phyloP scores from a whole-genome alignment of 2,329 filamentous ascomycete species.

The Dothiorella sarmentorum region DNA sequence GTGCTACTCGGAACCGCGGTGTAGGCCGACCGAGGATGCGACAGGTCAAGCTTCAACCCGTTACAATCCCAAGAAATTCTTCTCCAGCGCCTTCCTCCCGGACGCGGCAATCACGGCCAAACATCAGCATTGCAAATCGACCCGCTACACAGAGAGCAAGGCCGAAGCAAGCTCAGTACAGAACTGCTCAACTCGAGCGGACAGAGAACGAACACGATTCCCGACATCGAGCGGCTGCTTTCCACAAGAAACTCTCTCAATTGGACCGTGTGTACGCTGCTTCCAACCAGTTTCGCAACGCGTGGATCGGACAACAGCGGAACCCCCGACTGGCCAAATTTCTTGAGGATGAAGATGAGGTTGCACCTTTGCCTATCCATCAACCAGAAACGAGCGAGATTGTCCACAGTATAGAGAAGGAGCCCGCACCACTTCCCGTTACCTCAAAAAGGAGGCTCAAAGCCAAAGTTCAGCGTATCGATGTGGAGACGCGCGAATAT shows the following conservation, averaged over 20 bases:
- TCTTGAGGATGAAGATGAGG: constrained; percentile 31
- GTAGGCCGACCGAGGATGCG: not conserved
- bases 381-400: not conserved
- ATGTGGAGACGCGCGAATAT: constrained; percentile 45
- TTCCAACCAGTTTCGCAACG: not conserved
- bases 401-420: not conserved
- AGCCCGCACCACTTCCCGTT: not conserved
- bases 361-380: constrained; percentile 19
- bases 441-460: constrained; percentile 30
- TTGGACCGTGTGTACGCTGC: constrained; percentile 29
- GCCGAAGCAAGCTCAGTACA: constrained; percentile 22
- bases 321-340: constrained; percentile 34
- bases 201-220: constrained; percentile 38
- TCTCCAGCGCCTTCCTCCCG: not conserved
- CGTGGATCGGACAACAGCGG: constrained; percentile 16
- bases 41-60: constrained; percentile 1
- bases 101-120: not conserved
- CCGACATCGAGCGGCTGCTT: constrained; percentile 36
- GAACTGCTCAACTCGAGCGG: constrained; percentile 43
- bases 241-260: constrained; percentile 32
- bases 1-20: not conserved
- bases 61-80: not conserved
- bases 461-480: constrained; percentile 43
- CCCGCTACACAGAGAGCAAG: not conserved
- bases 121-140: not conserved